Percentiles rank a stretch among this genome's conserved stretches.
Evolutionary conservation across 139 green algal species (phyloP).

Genomic region (Desmodesmus armatus): DNA sequence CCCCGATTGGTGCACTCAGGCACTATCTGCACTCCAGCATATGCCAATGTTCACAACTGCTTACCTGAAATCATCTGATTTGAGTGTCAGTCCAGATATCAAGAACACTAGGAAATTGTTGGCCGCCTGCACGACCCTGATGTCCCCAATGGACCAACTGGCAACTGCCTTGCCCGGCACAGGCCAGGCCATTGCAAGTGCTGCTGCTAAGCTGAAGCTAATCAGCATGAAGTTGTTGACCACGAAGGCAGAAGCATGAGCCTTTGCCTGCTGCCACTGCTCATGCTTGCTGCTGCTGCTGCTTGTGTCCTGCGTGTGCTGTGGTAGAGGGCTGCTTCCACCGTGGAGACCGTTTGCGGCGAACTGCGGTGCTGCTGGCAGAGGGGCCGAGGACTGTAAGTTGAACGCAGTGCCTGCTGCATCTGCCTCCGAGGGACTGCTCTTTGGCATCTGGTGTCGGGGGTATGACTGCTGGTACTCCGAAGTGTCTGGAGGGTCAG

Average conservation of each 20-base stretch:
- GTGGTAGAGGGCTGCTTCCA: too few relatives aligned
- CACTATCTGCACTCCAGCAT: not conserved
- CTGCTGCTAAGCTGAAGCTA: conserved; percentile 42
- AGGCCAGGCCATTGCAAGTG: conserved; percentile 41
- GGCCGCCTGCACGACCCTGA: conserved; percentile 48
- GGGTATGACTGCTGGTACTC: too few relatives aligned
- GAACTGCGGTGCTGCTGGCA: too few relatives aligned
- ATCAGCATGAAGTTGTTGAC: conserved; percentile 42
- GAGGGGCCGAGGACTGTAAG: not conserved
- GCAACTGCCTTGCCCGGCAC: conserved; percentile 34
- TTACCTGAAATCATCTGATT: conserved; percentile 61
- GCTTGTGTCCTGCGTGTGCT: too few relatives aligned
- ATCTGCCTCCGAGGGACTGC: too few relatives aligned
- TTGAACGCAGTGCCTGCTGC: not conserved
- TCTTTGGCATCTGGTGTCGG: not conserved
- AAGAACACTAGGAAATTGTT: conserved; percentile 68
- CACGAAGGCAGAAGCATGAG: not conserved
- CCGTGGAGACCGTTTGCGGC: too few relatives aligned
- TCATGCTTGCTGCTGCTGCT: too few relatives aligned
- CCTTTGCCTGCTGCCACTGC: not conserved
- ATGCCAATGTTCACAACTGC: too few relatives aligned
- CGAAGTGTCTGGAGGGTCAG: too few relatives aligned
- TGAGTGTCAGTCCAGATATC: conserved; percentile 71
- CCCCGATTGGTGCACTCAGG: not conserved
- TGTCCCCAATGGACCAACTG: conserved; percentile 1